Conservation (phyloP, 306 rosid genomes). For the Glycine latifolia region DNA sequence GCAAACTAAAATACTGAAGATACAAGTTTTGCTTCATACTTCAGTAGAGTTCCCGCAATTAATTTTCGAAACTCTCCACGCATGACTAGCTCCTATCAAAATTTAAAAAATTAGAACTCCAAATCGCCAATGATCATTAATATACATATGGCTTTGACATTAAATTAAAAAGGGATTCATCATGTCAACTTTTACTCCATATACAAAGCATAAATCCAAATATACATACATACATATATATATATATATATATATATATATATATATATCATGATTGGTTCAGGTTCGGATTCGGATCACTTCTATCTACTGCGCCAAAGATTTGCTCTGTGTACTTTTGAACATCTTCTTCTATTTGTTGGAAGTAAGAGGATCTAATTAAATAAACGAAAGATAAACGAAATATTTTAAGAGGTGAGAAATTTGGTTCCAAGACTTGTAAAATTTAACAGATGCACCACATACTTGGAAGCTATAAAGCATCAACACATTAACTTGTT, state of each 20-base stretch:
- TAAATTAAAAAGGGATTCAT: slow-evolving; percentile 8
- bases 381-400: neutral
- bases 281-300: slow-evolving; percentile 40
- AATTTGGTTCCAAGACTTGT: neutral
- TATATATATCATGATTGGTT: neutral
- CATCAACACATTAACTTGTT: neutral
- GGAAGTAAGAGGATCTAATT: slow-evolving; percentile 79
- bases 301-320: slow-evolving; percentile 70
- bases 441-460: neutral
- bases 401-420: neutral
- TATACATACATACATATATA: neutral
- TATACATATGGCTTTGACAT: slow-evolving; percentile 37
- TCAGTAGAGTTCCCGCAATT: slow-evolving; percentile 26
- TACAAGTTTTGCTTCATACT: slow-evolving; percentile 36
- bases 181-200: neutral
- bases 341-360: slow-evolving; percentile 81
- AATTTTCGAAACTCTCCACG: slow-evolving; percentile 39
- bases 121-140: slow-evolving; percentile 40
- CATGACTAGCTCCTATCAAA: slow-evolving; percentile 50
- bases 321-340: slow-evolving; percentile 61
- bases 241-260: neutral
- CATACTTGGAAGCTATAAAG: neutral
- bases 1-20: slow-evolving; percentile 36
- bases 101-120: slow-evolving; percentile 19
- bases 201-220: neutral